Evolutionary conservation across 2,329 filamentous ascomycete genomes (phyloP).

Genomic region (Metarhizium album): DNA sequence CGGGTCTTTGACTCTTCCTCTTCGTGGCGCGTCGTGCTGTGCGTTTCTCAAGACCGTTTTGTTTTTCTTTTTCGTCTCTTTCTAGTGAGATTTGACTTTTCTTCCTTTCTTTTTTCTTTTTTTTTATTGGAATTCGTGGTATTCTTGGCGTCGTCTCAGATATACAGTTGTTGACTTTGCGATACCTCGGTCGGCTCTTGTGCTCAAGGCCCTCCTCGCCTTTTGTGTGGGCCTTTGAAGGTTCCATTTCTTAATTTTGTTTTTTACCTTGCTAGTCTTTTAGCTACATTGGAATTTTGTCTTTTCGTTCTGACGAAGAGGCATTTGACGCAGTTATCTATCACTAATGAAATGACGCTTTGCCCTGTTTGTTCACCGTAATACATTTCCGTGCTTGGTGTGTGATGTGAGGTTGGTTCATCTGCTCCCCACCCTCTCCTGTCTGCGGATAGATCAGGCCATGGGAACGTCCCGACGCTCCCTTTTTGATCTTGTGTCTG

Average conservation of each 20-base stretch:
- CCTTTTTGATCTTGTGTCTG: no score
- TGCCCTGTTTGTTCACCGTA: neutral
- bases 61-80: neutral
- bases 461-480: no score
- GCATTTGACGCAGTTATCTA: neutral
- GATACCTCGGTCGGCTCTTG: conserved; percentile 12
- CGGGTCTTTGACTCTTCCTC: neutral
- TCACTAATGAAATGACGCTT: neutral
- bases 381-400: neutral
- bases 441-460: no score
- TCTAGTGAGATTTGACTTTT: neutral
- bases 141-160: neutral
- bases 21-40: neutral
- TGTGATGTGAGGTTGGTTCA: neutral
- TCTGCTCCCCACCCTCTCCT: no score
- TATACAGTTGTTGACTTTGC: conserved; percentile 5
- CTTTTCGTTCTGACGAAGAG: neutral
- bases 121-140: neutral
- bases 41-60: neutral
- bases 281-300: neutral
- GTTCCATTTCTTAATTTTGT: neutral
- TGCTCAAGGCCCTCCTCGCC: conserved; percentile 4
- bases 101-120: neutral
- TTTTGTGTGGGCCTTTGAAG: neutral
- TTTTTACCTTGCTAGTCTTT: neutral